Conservation (phyloP, 2,329 filamentous ascomycete genomes). For the Xylariaceae sp. region DNA sequence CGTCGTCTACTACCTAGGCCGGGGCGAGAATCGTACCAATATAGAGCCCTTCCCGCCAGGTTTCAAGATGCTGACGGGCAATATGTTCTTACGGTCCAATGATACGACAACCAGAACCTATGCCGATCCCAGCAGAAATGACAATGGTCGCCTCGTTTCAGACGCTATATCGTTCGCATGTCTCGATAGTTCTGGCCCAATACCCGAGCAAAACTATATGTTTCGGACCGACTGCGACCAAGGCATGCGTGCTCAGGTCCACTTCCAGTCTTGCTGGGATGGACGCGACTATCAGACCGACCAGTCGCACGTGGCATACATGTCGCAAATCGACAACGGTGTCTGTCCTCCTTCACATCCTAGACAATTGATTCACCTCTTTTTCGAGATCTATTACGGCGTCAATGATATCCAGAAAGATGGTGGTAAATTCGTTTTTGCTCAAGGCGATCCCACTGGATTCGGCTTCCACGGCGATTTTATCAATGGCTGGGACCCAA, state of each 20-base stretch:
- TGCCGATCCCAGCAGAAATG: slow-evolving; percentile 24
- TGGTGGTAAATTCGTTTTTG: slow-evolving; percentile 38
- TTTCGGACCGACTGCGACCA: slow-evolving; percentile 39
- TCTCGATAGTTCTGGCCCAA: slow-evolving; percentile 15
- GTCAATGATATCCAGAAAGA: slow-evolving; percentile 19
- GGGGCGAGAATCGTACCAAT: slow-evolving; percentile 46
- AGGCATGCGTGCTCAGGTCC: slow-evolving; percentile 45
- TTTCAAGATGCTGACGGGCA: slow-evolving; percentile 58
- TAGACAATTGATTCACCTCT: slow-evolving; percentile 39
- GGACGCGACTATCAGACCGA: slow-evolving; percentile 42
- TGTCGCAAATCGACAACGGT: slow-evolving; percentile 34
- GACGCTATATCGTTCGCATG: slow-evolving; percentile 28
- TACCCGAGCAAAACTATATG: slow-evolving; percentile 33
- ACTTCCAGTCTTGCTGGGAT: slow-evolving; percentile 62
- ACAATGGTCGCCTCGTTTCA: slow-evolving; percentile 26
- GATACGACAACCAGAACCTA: slow-evolving; percentile 27
- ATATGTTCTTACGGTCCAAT: slow-evolving; percentile 35
- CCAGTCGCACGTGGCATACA: slow-evolving; percentile 36
- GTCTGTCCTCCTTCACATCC: slow-evolving; percentile 38
- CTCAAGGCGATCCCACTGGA: slow-evolving; percentile 43
- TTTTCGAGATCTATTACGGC: slow-evolving; percentile 34
- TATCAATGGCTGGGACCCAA: slow-evolving; percentile 34
- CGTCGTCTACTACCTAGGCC: slow-evolving; percentile 51
- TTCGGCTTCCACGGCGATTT: slow-evolving; percentile 53
- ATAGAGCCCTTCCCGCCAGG: slow-evolving; percentile 47